Percentiles rank a stretch among this genome's conserved stretches.
phyloP scores from a whole-genome alignment of 805 yeast genomes.

The Kuraishia capsulata region DNA sequence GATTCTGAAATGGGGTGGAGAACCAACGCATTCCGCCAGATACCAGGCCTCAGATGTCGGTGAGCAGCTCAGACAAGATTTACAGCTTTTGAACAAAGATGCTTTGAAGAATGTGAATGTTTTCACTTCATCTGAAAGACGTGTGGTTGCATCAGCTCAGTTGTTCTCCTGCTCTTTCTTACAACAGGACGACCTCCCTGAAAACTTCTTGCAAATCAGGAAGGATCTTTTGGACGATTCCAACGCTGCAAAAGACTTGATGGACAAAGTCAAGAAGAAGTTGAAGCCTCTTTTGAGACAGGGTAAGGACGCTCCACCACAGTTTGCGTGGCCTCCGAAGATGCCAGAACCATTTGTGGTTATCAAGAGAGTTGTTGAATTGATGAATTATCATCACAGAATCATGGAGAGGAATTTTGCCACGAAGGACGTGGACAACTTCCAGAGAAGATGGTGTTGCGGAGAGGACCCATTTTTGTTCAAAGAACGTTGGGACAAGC shows the following conservation, averaged over 20 bases:
- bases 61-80: constrained; percentile 89
- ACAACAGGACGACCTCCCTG: constrained; percentile 62
- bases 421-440: constrained; percentile 50
- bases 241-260: constrained; percentile 94
- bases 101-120: constrained; percentile 81
- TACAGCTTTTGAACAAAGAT: constrained; percentile 74
- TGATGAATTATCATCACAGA: constrained; percentile 84
- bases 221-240: constrained; percentile 92
- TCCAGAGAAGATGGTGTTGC: constrained; percentile 91
- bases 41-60: constrained; percentile 94
- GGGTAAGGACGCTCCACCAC: constrained; percentile 95
- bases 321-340: constrained; percentile 97
- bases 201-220: constrained; percentile 70
- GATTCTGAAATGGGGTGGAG: constrained; percentile 98
- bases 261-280: constrained; percentile 97
- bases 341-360: constrained; percentile 97
- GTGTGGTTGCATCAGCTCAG: constrained; percentile 90
- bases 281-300: constrained; percentile 88
- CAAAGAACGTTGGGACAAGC: constrained; percentile 94
- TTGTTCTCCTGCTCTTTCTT: constrained; percentile 70
- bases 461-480: constrained; percentile 88
- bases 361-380: constrained; percentile 85
- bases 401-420: constrained; percentile 77
- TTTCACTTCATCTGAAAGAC: constrained; percentile 86
- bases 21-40: constrained; percentile 95